Conservation (phyloP, 495 filamentous ascomycete species). For the Penicillium salamii region DNA sequence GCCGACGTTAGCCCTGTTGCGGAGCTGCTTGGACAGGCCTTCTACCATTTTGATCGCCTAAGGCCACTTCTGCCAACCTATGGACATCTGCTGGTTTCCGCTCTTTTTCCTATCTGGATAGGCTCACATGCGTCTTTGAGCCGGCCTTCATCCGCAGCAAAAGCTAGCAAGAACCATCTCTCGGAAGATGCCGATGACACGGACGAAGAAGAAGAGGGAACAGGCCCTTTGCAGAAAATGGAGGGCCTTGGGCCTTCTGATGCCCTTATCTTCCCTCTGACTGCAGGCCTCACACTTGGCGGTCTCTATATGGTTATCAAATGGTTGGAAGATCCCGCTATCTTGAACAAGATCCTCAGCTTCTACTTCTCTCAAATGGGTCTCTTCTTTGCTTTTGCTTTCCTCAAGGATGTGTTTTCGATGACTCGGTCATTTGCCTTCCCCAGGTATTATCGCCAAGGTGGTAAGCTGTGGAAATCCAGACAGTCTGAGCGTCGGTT, state of each 20-base stretch:
- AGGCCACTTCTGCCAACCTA: constrained; percentile 63
- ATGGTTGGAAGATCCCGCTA: constrained; percentile 74
- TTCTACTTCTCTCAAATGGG: constrained; percentile 83
- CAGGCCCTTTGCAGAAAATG: constrained; percentile 49
- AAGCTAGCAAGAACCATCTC: constrained; percentile 47
- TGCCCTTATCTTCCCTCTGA: constrained; percentile 82
- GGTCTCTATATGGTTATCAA: constrained; percentile 87
- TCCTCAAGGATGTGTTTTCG: constrained; percentile 65
- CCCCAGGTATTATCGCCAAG: constrained; percentile 51
- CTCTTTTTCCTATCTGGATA: constrained; percentile 70
- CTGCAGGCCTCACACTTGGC: constrained; percentile 69
- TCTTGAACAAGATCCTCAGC: constrained; percentile 80
- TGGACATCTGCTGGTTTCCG: constrained; percentile 62
- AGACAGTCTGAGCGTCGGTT: constrained; percentile 33
- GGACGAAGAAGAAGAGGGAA: constrained; percentile 54
- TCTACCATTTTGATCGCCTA: constrained; percentile 49
- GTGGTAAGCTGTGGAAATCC: constrained; percentile 36
- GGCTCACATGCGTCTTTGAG: constrained; percentile 69
- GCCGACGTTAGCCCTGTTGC: constrained; percentile 44
- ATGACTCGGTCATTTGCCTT: constrained; percentile 69
- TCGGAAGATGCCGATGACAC: constrained; percentile 38
- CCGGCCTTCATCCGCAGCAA: constrained; percentile 75
- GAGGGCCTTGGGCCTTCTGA: constrained; percentile 79
- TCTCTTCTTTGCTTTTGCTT: constrained; percentile 65
- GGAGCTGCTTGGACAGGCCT: constrained; percentile 44